Evolutionary conservation across 2,329 filamentous ascomycete genomes (phyloP).

Genomic region (Elsinoe batatas): DNA sequence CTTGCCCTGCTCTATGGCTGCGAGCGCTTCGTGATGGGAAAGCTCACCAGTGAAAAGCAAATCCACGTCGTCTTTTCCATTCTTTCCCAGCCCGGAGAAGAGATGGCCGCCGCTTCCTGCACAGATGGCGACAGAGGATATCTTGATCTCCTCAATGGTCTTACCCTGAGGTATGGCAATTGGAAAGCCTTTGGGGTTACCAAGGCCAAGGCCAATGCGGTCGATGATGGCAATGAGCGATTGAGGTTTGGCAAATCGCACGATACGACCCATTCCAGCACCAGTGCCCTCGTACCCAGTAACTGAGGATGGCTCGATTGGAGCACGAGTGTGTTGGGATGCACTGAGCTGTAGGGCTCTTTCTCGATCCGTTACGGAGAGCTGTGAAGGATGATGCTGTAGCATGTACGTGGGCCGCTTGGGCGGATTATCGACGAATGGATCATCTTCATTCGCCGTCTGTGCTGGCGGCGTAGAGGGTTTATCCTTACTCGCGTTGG

Average conservation of each 20-base stretch:
- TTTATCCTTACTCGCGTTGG: background rate
- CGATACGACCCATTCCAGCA: conserved; percentile 53
- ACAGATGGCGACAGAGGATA: conserved; percentile 71
- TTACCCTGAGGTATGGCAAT: conserved; percentile 53
- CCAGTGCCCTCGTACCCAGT: conserved; percentile 33
- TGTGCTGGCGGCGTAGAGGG: conserved; percentile 14
- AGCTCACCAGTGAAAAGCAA: conserved; percentile 86
- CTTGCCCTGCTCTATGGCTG: conserved; percentile 72
- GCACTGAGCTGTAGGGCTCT: conserved; percentile 32
- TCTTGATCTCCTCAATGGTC: conserved; percentile 44
- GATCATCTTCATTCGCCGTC: conserved; percentile 24
- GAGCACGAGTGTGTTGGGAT: conserved; percentile 40
- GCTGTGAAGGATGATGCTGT: conserved; percentile 41
- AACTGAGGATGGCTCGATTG: conserved; percentile 42
- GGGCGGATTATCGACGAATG: conserved; percentile 25
- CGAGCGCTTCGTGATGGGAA: conserved; percentile 82
- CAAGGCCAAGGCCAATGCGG: conserved; percentile 52
- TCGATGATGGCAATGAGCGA: conserved; percentile 50
- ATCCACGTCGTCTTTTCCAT: conserved; percentile 51
- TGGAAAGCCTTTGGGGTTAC: conserved; percentile 55
- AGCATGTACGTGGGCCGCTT: conserved; percentile 35
- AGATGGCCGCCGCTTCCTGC: conserved; percentile 79
- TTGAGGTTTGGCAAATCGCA: conserved; percentile 45
- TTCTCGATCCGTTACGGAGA: conserved; percentile 25
- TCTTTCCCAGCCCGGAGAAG: conserved; percentile 48